Percentiles rank a stretch among this genome's conserved stretches.
Conservation (phyloP, 2,329 filamentous ascomycete species). For the Samsoniella hepiali region DNA sequence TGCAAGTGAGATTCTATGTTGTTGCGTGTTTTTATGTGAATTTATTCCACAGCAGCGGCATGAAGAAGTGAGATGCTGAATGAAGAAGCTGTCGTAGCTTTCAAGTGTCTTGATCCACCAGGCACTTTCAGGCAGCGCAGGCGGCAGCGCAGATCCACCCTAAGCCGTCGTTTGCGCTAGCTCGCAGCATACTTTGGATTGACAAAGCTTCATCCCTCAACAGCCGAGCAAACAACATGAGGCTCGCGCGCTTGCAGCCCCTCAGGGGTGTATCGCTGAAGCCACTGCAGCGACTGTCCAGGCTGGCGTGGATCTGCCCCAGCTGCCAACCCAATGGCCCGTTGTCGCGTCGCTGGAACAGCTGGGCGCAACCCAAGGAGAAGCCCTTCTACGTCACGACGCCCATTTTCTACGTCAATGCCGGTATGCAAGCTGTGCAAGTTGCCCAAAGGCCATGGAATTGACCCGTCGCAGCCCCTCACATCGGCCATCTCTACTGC, state of each 20-base stretch:
- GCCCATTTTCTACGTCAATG: slow-evolving; percentile 99
- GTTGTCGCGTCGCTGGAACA: slow-evolving; percentile 30
- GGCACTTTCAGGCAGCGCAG: slow-evolving; percentile 4
- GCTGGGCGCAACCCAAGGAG: slow-evolving; percentile 24
- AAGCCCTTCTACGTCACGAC: slow-evolving; percentile 96
- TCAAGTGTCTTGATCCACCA: not conserved
- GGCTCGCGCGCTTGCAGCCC: slow-evolving; percentile 27
- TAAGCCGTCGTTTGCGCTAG: not conserved
- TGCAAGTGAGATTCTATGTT: too few relatives aligned
- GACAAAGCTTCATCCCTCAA: not conserved
- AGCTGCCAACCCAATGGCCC: slow-evolving; percentile 27
- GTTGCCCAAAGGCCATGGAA: slow-evolving; percentile 13
- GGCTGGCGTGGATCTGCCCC: slow-evolving; percentile 29
- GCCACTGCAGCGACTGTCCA: slow-evolving; percentile 22
- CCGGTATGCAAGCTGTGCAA: slow-evolving; percentile 50
- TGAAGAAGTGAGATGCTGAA: not conserved
- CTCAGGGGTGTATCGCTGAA: slow-evolving; percentile 25
- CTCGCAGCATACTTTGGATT: not conserved
- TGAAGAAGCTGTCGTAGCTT: not conserved
- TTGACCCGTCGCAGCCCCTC: slow-evolving; percentile 60
- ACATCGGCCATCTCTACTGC: slow-evolving; percentile 91
- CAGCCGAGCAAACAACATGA: slow-evolving; percentile 25
- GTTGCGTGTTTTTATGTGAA: not conserved
- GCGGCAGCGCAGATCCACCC: slow-evolving; percentile 9
- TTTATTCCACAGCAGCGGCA: not conserved